Evolutionary conservation across 1,284 basidiomycete genomes (phyloP).

Genomic region (Cutaneotrichosporon curvatum): DNA sequence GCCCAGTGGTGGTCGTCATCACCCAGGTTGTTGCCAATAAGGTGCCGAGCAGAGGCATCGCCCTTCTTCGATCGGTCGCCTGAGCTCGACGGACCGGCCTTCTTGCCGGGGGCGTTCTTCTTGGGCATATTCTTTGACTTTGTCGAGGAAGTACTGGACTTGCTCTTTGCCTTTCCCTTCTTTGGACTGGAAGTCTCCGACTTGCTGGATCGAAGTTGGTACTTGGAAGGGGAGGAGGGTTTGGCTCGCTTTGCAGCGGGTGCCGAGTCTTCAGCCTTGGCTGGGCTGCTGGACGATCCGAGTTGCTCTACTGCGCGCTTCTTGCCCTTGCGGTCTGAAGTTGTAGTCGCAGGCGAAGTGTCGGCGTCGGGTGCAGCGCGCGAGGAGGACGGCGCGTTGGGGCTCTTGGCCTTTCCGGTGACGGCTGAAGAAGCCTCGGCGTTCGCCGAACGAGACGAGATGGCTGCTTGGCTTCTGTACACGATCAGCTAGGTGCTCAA

Average conservation of each 20-base stretch:
- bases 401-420: too few relatives aligned
- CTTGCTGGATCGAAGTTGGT: background rate
- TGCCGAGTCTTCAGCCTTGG: conserved; percentile 13
- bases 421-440: conserved; percentile 17
- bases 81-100: conserved; percentile 14
- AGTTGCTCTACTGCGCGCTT: conserved; percentile 28
- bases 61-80: conserved; percentile 35
- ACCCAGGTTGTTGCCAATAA: conserved; percentile 62
- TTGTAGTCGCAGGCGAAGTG: conserved; percentile 5
- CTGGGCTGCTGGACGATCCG: conserved; percentile 8
- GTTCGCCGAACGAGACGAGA: too few relatives aligned
- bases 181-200: conserved; percentile 13
- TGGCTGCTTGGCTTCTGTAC: too few relatives aligned
- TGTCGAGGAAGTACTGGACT: conserved; percentile 10
- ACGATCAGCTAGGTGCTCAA: too few relatives aligned
- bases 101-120: conserved; percentile 27
- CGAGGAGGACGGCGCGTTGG: too few relatives aligned
- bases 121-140: conserved; percentile 38
- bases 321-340: conserved; percentile 38
- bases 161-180: conserved; percentile 24
- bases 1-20: conserved; percentile 47
- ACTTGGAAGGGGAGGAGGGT: background rate
- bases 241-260: conserved; percentile 14
- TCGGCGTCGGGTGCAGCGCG: background rate
- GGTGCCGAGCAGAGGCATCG: conserved; percentile 47